Evolutionary conservation across 1,139 yeast species (phyloP).

Genomic region (Lodderomyces beijingensis): DNA sequence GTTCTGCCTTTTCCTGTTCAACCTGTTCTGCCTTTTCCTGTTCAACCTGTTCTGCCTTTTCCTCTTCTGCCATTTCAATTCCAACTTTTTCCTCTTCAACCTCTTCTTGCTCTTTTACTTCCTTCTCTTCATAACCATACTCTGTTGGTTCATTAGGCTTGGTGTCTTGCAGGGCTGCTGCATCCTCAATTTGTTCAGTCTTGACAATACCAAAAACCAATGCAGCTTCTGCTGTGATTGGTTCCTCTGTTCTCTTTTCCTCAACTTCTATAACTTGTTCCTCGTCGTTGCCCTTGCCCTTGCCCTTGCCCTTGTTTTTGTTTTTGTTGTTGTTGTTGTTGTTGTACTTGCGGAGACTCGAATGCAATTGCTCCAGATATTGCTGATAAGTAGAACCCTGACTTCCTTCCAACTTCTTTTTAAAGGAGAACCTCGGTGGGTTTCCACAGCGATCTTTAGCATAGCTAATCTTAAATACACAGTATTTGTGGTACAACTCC

Average conservation of each 20-base stretch:
- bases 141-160: background rate
- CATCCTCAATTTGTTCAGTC: constrained; percentile 14
- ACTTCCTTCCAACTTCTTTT: constrained; percentile 20
- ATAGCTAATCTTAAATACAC: constrained; percentile 38
- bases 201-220: constrained; percentile 42
- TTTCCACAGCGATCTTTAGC: constrained; percentile 49
- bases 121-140: constrained; percentile 15
- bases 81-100: too few species aligned
- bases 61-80: constrained; percentile 6
- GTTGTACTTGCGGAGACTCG: constrained; percentile 6
- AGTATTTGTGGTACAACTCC: constrained; percentile 36
- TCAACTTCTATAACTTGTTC: too few species aligned
- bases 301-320: constrained; percentile 10
- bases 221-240: constrained; percentile 41
- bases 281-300: too few species aligned
- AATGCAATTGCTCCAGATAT: constrained; percentile 11
- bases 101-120: too few species aligned
- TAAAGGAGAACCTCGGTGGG: constrained; percentile 42
- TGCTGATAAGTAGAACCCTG: constrained; percentile 12
- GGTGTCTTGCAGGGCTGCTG: too few species aligned
- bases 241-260: constrained; percentile 14
- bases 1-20: constrained; percentile 8
- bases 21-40: constrained; percentile 16
- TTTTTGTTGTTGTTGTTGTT: constrained; percentile 4
- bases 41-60: constrained; percentile 8